These are phyloP conservation scores for Penicillium roqueforti DNA, from an alignment of 495 filamentous ascomycete species.

Conservation along the genomic window DNA sequence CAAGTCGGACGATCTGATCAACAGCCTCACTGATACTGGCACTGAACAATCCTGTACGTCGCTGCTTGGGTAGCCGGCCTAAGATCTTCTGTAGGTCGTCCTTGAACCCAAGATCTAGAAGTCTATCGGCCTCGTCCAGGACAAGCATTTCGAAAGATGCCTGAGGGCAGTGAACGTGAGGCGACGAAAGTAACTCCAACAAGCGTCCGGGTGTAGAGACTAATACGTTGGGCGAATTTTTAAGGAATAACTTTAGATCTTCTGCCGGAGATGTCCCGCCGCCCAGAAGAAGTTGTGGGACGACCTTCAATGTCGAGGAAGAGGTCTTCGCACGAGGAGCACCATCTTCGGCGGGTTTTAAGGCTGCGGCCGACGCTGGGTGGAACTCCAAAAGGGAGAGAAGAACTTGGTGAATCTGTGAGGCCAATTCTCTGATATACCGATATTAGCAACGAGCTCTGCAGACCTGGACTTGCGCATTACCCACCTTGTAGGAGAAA, in stretches of 20 bases:
- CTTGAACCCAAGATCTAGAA: slow-evolving; percentile 94
- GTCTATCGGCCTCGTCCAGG: slow-evolving; percentile 88
- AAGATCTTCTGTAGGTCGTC: slow-evolving; percentile 84
- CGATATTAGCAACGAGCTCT: slow-evolving; percentile 8
- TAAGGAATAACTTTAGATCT: slow-evolving; percentile 77
- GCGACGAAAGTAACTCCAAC: slow-evolving; percentile 82
- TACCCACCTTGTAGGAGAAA: slow-evolving; percentile 74
- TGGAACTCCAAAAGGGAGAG: slow-evolving; percentile 76
- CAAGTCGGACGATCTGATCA: slow-evolving; percentile 85
- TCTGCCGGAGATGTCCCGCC: slow-evolving; percentile 78
- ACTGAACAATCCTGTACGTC: slow-evolving; percentile 89
- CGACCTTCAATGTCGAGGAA: slow-evolving; percentile 52
- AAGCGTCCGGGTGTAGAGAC: slow-evolving; percentile 87
- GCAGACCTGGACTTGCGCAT: not conserved
- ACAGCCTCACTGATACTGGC: slow-evolving; percentile 89
- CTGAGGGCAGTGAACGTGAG: slow-evolving; percentile 81
- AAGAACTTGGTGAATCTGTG: slow-evolving; percentile 85
- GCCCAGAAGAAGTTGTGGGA: slow-evolving; percentile 86
- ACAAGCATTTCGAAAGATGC: slow-evolving; percentile 88
- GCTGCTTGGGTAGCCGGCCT: slow-evolving; percentile 80
- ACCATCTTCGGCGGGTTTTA: slow-evolving; percentile 53
- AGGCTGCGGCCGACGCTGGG: slow-evolving; percentile 60
- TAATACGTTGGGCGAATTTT: slow-evolving; percentile 75
- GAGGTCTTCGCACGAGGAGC: slow-evolving; percentile 49
- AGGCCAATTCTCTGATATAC: slow-evolving; percentile 68